phyloP scores from a whole-genome alignment of 2,329 filamentous ascomycete species.

The Pestalotiopsis sp. region DNA sequence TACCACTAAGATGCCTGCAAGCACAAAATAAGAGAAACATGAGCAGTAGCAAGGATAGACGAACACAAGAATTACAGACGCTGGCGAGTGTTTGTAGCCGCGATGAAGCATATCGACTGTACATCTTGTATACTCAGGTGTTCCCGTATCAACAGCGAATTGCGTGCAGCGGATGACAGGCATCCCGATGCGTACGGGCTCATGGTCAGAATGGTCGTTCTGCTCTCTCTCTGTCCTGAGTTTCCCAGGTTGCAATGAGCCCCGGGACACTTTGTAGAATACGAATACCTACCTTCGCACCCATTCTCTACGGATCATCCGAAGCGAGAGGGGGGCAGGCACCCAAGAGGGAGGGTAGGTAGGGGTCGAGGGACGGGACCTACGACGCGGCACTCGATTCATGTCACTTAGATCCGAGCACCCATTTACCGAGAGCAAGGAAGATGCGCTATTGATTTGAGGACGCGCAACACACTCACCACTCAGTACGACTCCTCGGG shows the following conservation, averaged over 20 bases:
- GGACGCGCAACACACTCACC: constrained; percentile 8
- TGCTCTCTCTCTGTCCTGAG: not conserved
- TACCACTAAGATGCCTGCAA: too few relatives aligned
- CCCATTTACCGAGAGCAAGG: constrained; percentile 4
- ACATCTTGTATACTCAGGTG: not conserved
- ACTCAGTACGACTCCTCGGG: not conserved
- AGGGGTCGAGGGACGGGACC: not conserved
- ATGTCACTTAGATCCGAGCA: not conserved
- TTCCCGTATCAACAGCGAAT: not conserved
- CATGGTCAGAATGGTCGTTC: not conserved
- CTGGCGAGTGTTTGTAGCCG: too few relatives aligned
- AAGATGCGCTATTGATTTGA: not conserved
- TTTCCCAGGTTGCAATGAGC: not conserved
- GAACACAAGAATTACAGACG: too few relatives aligned
- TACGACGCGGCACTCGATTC: not conserved
- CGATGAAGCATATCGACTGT: too few relatives aligned
- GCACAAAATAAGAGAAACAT: too few relatives aligned
- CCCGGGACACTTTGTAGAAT: too few relatives aligned
- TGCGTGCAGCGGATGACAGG: not conserved
- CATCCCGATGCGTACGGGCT: not conserved
- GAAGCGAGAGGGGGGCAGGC: not conserved
- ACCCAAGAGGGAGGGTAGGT: not conserved
- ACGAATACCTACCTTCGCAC: too few relatives aligned
- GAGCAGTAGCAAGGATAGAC: too few relatives aligned
- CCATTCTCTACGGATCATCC: too few relatives aligned